phyloP scores from a whole-genome alignment of 2,329 filamentous ascomycete species.

The Lachnellula occidentalis region DNA sequence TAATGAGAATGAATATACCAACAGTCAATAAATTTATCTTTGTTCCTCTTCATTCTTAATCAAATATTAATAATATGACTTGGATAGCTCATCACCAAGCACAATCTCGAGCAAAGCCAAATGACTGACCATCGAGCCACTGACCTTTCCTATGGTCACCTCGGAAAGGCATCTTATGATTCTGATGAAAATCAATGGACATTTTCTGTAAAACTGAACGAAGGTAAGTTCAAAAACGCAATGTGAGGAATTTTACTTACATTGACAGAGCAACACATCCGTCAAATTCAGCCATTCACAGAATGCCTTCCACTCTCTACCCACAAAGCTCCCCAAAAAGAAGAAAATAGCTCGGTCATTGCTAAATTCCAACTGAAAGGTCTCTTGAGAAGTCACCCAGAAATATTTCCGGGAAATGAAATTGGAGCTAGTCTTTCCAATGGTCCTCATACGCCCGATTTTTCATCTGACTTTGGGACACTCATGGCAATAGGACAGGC shows the following conservation, averaged over 20 bases:
- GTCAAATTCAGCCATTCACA: conserved; percentile 25
- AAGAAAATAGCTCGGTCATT: conserved; percentile 6
- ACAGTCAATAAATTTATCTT: conserved; percentile 3
- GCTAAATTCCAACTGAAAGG: conserved; percentile 19
- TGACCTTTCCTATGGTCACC: conserved; percentile 48
- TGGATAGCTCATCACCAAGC: conserved; percentile 8
- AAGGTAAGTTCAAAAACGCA: conserved; percentile 13
- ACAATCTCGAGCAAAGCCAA: conserved; percentile 31
- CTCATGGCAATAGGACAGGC: conserved; percentile 23
- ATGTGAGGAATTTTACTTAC: conserved; percentile 8
- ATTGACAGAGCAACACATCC: conserved; percentile 17
- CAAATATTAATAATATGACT: conserved; percentile 16
- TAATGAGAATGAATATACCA: conserved; percentile 3
- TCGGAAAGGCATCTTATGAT: conserved; percentile 44
- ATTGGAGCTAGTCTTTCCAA: conserved; percentile 10
- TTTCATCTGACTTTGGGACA: conserved; percentile 9
- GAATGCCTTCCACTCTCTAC: conserved; percentile 23
- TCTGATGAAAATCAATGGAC: conserved; percentile 27
- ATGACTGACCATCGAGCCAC: conserved; percentile 33
- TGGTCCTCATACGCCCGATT: conserved; percentile 2
- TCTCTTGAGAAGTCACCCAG: conserved; percentile 23
- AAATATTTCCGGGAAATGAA: conserved; percentile 18
- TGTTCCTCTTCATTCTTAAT: conserved; percentile 6
- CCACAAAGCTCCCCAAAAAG: conserved; percentile 7
- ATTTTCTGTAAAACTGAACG: conserved; percentile 22